Evolutionary conservation across 352 stramenopile genomes (phyloP), one percentile per base, ranked within the genome.

Genomic region (Pelagophyceae sp.): DNA sequence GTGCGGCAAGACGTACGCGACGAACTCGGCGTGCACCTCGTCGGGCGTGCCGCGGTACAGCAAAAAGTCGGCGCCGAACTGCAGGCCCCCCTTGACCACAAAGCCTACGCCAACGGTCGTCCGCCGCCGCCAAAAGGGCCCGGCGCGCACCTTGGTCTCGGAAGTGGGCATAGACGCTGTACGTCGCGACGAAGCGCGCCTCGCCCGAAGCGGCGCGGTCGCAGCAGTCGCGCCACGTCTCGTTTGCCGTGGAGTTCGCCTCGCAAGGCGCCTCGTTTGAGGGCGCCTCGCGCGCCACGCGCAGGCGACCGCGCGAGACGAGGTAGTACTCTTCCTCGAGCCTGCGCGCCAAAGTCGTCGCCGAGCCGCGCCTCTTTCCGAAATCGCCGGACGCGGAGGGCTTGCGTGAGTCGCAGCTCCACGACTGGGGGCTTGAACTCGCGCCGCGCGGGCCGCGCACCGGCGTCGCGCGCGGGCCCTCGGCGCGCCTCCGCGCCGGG

Each of bases 21-120:
- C 1, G 67, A 60, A 58, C 35, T 74, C 67, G 37, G 67, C 33
- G 67, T 74, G 67, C 23, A 74, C 51, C 2, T 54, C 67, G 67
- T 74, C 35, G 33, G 67, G 67, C 15, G 67, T 11, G 1, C 67
- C 33, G 20, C 67, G 33, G 37, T 74, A 74, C 15, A 74, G 67
- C 1, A 58, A 1, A n/a, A 37, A 74, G 35, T 74, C 67, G 15
- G 38, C 67, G 35, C 67, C 67, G 67, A 74, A 74, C 35, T 74
- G 33, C 3, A 74, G 3, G 6, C 67, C 67, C 15, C 31, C 27
- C 67, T 74, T 74, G 20, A 74, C 67, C 17, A 74, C 58, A 27
- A 35, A 67, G 23, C 58, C 58, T 27, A 31, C 29, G 58, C 58
- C 45, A n/a, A n/a, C n/a, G n/a, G n/a, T n/a, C n/a, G n/a, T n/a